Evolutionary conservation across 140 eudicot genomes (phyloP).

Genomic region (Flaveria floridana): DNA sequence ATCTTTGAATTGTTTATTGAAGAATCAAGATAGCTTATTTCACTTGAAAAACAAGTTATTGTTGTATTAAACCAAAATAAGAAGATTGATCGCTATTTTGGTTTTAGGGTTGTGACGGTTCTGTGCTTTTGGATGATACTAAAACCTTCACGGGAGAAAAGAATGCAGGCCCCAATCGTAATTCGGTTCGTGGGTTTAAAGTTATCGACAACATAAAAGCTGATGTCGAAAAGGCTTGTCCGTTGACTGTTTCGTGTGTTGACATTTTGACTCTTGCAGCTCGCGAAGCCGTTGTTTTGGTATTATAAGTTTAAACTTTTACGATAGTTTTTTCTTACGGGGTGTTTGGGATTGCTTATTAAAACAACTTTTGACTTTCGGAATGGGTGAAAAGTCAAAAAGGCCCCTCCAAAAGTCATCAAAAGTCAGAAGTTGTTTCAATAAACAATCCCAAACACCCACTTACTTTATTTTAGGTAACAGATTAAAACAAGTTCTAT

Average conservation of each 20-base stretch:
- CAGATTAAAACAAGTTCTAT: not conserved
- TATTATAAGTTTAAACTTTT: slow-evolving; percentile 28
- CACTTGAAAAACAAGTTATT: not conserved
- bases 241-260: slow-evolving; percentile 62
- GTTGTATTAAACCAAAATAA: not conserved
- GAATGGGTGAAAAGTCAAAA: too few relatives aligned
- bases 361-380: too few relatives aligned
- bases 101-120: slow-evolving; percentile 82
- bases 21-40: not conserved
- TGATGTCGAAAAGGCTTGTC: slow-evolving; percentile 66
- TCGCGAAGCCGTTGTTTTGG: slow-evolving; percentile 70
- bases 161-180: slow-evolving; percentile 59
- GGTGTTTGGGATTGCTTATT: too few relatives aligned
- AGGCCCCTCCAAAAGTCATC: too few relatives aligned
- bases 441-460: too few relatives aligned
- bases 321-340: not conserved
- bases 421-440: too few relatives aligned
- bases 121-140: slow-evolving; percentile 71
- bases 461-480: not conserved
- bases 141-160: slow-evolving; percentile 57
- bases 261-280: slow-evolving; percentile 82
- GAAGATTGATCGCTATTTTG: slow-evolving; percentile 14
- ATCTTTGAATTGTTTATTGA: not conserved
- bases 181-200: slow-evolving; percentile 64
- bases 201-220: slow-evolving; percentile 66